Base-by-base conservation (phyloP, 2,329 filamentous ascomycete genomes). In the Fusarium mexicanum region DNA sequence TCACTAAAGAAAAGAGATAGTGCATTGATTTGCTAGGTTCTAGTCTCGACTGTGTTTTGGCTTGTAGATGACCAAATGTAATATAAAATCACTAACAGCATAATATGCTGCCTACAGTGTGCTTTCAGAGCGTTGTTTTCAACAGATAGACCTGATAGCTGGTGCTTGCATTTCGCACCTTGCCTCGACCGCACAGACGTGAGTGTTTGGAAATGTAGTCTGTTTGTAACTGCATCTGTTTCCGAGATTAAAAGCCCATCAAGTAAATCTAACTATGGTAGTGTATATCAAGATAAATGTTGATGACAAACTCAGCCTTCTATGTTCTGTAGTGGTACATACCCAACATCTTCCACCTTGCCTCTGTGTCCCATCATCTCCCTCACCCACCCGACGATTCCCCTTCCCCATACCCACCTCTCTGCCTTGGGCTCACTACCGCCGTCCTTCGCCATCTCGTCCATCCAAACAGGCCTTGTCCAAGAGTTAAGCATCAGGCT, bases 401-500 rank as follows among this genome's bases (percentile, higher is more conserved):
- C 81, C 46, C 83, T 83, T 26, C 86, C 85, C 48, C 81, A 50
- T 12, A 3, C 2, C 47, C 29, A 18, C 16, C 7, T 50, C 29
- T 50, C 20, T 8, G 4, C 5, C 29, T 17, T n/a, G 29, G 47
- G 47, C 10, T n/a, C 47, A 5, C 14, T n/a, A 2, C 29, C 47
- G 14, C 47, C 20, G 20, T 50, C 81, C 72, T 81, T 84, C 77
- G 87, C 85, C 10, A 89, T 89, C 74, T 93, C 90, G 51, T 94
- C 90, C 93, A 98, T 96, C 94, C 95, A 98, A 33, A 84, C 84
- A 0, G 96, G 96, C 18, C 95, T 87, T 71, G 86, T 89, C 95
- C 96, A 98, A 80, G 94, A 91, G 81, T 94, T 97, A 69, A 99
- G 86, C 44, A 97, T 87, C 65, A 99, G 85, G 76, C 91, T 94